phyloP scores from a whole-genome alignment of 805 yeast species.

The Candida silvatica region DNA sequence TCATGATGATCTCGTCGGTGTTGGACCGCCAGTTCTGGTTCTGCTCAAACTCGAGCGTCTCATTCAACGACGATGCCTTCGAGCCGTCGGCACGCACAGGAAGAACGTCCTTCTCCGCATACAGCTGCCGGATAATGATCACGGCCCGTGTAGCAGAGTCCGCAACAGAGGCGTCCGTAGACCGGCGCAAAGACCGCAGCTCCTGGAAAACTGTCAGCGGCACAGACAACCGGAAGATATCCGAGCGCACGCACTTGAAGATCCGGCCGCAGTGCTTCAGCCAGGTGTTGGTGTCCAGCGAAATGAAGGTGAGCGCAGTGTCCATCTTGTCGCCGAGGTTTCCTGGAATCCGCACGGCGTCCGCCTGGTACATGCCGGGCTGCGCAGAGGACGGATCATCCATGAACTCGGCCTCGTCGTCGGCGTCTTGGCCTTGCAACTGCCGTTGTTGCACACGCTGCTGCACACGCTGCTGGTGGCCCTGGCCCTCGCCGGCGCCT shows the following conservation, averaged over 20 bases:
- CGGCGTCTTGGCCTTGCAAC: constrained; percentile 10
- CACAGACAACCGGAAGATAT: constrained; percentile 50
- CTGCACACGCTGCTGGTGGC: constrained; percentile 3
- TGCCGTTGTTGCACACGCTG: too few species aligned
- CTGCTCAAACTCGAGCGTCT: constrained; percentile 65
- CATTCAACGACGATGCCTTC: constrained; percentile 58
- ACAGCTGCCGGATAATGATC: constrained; percentile 61
- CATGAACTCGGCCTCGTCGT: constrained; percentile 4
- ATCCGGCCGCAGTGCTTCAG: constrained; percentile 71
- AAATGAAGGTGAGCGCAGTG: constrained; percentile 44
- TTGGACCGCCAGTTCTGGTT: constrained; percentile 65
- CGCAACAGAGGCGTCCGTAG: constrained; percentile 63
- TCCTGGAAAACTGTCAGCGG: constrained; percentile 78
- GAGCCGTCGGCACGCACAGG: constrained; percentile 67
- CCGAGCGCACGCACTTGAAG: constrained; percentile 56
- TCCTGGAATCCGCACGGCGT: constrained; percentile 26
- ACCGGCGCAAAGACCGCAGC: constrained; percentile 58
- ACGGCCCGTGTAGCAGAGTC: constrained; percentile 80
- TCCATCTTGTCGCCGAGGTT: constrained; percentile 52
- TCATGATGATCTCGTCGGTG: constrained; percentile 62
- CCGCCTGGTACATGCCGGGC: constrained; percentile 7
- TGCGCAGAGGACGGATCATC: constrained; percentile 2
- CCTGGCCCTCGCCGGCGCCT: constrained; percentile 17
- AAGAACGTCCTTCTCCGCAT: constrained; percentile 42
- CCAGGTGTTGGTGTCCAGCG: constrained; percentile 77